Evolutionary conservation across 495 filamentous ascomycete genomes (phyloP).

Genomic region (Aspergillus ostianus): DNA sequence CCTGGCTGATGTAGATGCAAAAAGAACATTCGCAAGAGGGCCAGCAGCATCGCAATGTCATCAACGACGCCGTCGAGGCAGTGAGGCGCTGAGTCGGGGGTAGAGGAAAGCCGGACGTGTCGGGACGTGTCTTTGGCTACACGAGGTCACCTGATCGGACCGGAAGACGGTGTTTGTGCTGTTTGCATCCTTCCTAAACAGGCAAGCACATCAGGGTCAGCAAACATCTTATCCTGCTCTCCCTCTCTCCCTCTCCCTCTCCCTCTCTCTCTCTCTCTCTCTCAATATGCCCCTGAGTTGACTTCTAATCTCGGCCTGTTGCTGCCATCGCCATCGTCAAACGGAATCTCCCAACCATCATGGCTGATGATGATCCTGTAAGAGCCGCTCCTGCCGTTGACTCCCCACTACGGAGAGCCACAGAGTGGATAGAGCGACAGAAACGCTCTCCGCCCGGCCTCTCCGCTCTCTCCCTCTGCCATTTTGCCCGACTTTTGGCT

Average conservation of each 20-base stretch:
- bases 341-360: background rate
- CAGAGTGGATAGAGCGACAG: background rate
- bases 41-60: background rate
- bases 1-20: conserved; percentile 16
- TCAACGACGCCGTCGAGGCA: background rate
- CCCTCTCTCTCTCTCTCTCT: background rate
- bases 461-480: background rate
- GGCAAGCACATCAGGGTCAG: background rate
- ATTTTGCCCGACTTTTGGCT: background rate
- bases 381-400: background rate
- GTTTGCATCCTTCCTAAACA: conserved; percentile 22
- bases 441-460: background rate
- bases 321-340: background rate
- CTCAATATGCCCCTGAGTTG: too few relatives aligned
- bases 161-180: conserved; percentile 21
- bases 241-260: background rate
- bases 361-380: background rate
- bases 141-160: conserved; percentile 39
- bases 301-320: background rate
- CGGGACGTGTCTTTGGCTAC: conserved; percentile 27
- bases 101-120: conserved; percentile 7
- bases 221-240: background rate
- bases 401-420: background rate
- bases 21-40: background rate
- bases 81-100: background rate